phyloP scores from a whole-genome alignment of 164 flowering plant genomes.

The Vitis riparia region DNA sequence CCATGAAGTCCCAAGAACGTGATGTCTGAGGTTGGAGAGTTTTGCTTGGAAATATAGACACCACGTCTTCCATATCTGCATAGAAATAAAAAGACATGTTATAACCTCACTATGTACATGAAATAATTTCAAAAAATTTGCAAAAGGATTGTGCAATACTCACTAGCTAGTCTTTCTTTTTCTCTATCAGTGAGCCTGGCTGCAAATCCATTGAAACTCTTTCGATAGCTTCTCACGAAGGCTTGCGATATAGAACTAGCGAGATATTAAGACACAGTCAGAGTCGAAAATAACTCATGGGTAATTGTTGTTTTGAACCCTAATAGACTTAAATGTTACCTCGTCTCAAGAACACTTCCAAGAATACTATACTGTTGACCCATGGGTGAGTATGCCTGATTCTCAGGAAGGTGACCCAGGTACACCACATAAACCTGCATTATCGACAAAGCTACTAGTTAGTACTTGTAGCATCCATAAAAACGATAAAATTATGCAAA shows the following conservation, averaged over 20 bases:
- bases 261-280: neutral
- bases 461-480: too few relatives aligned
- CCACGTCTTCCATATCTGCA: conserved; percentile 27
- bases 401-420: conserved; percentile 31
- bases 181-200: conserved; percentile 16
- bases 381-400: conserved; percentile 4
- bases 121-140: neutral
- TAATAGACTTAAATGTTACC: neutral
- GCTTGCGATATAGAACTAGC: conserved; percentile 7
- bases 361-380: conserved; percentile 21
- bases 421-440: conserved; percentile 33
- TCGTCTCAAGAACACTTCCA: conserved; percentile 15
- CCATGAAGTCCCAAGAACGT: conserved; percentile 52
- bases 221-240: conserved; percentile 23
- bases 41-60: conserved; percentile 33
- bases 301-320: too few relatives aligned
- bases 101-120: neutral
- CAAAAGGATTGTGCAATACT: conserved; percentile 1
- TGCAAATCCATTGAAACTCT: conserved; percentile 34
- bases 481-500: too few relatives aligned
- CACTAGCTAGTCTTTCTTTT: conserved; percentile 22
- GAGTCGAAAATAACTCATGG: too few relatives aligned
- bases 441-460: too few relatives aligned
- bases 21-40: conserved; percentile 30
- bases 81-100: neutral